Conservation (phyloP, 2,329 filamentous ascomycete species). For the Beauveria bassiana region DNA sequence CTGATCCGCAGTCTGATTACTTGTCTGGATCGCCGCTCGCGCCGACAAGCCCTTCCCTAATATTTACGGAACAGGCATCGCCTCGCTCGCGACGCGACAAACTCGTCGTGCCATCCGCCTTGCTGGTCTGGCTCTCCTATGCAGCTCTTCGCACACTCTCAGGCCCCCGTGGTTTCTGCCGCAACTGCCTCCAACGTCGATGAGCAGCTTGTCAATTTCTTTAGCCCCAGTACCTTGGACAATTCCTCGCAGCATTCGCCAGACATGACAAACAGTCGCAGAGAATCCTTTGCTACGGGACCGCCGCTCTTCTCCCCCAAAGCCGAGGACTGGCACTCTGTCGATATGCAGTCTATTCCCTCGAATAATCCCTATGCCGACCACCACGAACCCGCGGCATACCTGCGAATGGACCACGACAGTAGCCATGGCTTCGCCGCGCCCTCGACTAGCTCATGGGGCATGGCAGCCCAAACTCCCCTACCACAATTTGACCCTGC, state of each 20-base stretch:
- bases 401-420: slow-evolving; percentile 53
- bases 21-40: not conserved
- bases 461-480: slow-evolving; percentile 63
- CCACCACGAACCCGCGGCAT: slow-evolving; percentile 54
- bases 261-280: slow-evolving; percentile 52
- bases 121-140: not conserved
- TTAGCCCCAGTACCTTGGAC: slow-evolving; percentile 32
- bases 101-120: not conserved
- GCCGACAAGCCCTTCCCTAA: not conserved
- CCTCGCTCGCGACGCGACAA: not conserved
- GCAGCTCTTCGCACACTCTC: not conserved
- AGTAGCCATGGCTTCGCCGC: slow-evolving; percentile 35
- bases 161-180: not conserved
- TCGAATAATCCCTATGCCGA: slow-evolving; percentile 58
- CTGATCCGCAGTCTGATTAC: not conserved
- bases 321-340: slow-evolving; percentile 54
- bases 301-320: slow-evolving; percentile 56
- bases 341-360: slow-evolving; percentile 56
- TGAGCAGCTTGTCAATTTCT: slow-evolving; percentile 3
- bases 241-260: slow-evolving; percentile 57
- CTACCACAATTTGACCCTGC: slow-evolving; percentile 61
- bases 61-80: not conserved
- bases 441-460: slow-evolving; percentile 37
- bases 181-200: slow-evolving; percentile 2
- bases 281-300: slow-evolving; percentile 55